Conservation (phyloP, 1,284 basidiomycete species). For the Thelephora terrestris region DNA sequence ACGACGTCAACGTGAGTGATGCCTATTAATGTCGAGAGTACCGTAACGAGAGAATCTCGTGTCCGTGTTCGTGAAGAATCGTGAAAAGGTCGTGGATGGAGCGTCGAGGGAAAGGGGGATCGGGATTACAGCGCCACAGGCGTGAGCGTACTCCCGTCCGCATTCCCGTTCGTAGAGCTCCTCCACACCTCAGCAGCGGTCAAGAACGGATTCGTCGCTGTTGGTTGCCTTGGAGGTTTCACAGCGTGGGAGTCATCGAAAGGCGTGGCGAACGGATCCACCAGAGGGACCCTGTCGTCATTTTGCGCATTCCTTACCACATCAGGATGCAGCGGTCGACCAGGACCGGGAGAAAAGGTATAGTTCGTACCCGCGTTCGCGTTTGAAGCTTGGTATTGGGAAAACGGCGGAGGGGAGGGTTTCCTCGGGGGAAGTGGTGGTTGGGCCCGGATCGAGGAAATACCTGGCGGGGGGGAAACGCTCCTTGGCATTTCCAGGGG, state of each 20-base stretch:
- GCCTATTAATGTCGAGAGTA: too few relatives aligned
- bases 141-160: conserved; percentile 17
- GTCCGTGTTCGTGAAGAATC: too few relatives aligned
- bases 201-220: neutral
- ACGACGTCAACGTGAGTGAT: too few relatives aligned
- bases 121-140: conserved; percentile 9
- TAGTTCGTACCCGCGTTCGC: conserved; percentile 2
- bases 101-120: too few relatives aligned
- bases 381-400: conserved; percentile 4
- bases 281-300: conserved; percentile 29
- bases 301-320: conserved; percentile 33
- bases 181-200: conserved; percentile 11
- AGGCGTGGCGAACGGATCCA: conserved; percentile 62
- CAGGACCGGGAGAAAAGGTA: neutral
- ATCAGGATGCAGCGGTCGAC: conserved; percentile 14
- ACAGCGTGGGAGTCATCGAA: conserved; percentile 55
- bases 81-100: too few relatives aligned
- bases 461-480: conserved; percentile 12
- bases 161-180: neutral
- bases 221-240: neutral
- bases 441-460: too few relatives aligned
- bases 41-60: too few relatives aligned
- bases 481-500: neutral
- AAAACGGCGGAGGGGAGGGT: conserved; percentile 1
- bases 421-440: conserved; percentile 12